Evolutionary conservation across 2,329 filamentous ascomycete species (phyloP), one percentile per base, ranked within the genome.

Genomic region (Trichoderma sp.): DNA sequence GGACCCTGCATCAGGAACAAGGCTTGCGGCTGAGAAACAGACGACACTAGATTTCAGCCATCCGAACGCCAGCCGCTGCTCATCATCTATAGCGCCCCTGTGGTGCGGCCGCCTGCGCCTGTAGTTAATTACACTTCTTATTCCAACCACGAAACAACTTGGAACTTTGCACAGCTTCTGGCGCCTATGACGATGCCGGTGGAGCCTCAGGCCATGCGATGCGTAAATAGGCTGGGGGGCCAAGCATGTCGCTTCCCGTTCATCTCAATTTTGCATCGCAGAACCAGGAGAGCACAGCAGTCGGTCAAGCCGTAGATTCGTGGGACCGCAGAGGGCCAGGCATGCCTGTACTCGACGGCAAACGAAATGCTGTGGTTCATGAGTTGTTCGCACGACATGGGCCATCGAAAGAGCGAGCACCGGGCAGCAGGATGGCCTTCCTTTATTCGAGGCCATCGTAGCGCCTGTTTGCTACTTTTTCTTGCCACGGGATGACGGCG

Each of bases 111-210:
- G 38, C 56, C 53, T 62, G n/a, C 38, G 64, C 72, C 64, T 66
- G 74, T 72, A 16, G 60, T 75, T 60, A 59, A 75, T 75, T 71
- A 16, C 66, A 24, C 27, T 7, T 64, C 60, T 71, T 33, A 45
- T 71, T 56, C 41, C 74, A 56, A 60, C 38, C 27, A 71, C 59
- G 53, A 63, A 50, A 71, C 18, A 24, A 18, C 16, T 59, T 45
- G 21, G 74, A 72, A 66, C 27, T 59, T 71, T 63, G 72, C 50
- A 56, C 50, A 7, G 63, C 71, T 71, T 64, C 71, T 35, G 45
- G 69, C 35, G 21, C n/a, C 31, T 74, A 76, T 76, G 69, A 76
- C 69, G 75, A 72, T 60, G 62, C 59, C 31, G 50, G 74, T 74
- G 74, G 74, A 75, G 68, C 45, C 53, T 66, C 27, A 45, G 27